Percentiles rank a stretch among this genome's conserved stretches.
Evolutionary conservation across 345 rosid species (phyloP).

Genomic region (Erysimum cheiranthoides): DNA sequence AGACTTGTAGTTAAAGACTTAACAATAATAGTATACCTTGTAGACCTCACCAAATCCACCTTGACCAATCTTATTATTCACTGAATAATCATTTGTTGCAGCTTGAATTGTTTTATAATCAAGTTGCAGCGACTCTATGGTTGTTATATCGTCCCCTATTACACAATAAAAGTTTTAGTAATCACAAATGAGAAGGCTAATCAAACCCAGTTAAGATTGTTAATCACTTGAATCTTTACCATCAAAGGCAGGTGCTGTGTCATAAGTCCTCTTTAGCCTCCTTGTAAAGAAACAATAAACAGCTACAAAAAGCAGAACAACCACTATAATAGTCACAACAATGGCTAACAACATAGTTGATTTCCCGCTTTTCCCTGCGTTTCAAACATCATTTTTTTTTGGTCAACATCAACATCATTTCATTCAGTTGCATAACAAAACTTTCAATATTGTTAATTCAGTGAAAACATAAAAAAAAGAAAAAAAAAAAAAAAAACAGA

Average conservation of each 20-base stretch:
- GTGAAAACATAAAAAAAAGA: too few relatives aligned
- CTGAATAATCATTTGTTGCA: slow-evolving; percentile 58
- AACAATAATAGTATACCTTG: slow-evolving; percentile 31
- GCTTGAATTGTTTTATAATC: slow-evolving; percentile 48
- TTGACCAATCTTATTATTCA: slow-evolving; percentile 49
- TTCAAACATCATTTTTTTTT: too few relatives aligned
- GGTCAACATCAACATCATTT: too few relatives aligned
- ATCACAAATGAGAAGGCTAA: too few relatives aligned
- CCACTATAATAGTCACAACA: too few relatives aligned
- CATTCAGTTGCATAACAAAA: too few relatives aligned
- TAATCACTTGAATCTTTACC: slow-evolving; percentile 30
- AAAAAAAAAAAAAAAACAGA: not conserved
- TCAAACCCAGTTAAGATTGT: not conserved
- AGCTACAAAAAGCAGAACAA: not conserved
- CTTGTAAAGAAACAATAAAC: slow-evolving; percentile 45
- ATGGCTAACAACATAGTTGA: too few relatives aligned
- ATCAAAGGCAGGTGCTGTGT: slow-evolving; percentile 23
- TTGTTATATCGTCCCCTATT: slow-evolving; percentile 46
- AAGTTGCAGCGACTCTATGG: slow-evolving; percentile 53
- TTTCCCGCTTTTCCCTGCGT: too few relatives aligned
- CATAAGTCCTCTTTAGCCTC: slow-evolving; percentile 40
- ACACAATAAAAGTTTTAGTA: not conserved
- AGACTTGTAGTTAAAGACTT: too few relatives aligned
- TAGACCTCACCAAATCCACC: slow-evolving; percentile 48
- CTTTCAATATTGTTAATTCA: too few relatives aligned